phyloP scores from a whole-genome alignment of 441 rosid genomes.

The Lepidium campestre region DNA sequence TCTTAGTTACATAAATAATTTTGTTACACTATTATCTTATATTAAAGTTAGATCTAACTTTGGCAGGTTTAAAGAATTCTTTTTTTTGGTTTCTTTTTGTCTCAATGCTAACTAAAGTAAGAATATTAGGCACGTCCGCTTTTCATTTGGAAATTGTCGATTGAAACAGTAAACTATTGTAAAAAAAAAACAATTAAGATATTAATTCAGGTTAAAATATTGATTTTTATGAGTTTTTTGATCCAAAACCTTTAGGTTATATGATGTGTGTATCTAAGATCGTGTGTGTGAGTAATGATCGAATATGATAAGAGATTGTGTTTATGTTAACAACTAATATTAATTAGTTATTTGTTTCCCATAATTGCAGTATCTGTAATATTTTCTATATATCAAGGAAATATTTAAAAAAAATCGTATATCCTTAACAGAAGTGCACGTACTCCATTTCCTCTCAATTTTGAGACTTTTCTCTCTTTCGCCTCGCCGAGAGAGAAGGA shows the following conservation, averaged over 20 bases:
- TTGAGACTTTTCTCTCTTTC: not conserved
- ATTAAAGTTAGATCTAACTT: constrained; percentile 14
- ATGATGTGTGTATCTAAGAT: not conserved
- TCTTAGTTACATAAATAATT: not conserved
- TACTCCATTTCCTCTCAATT: not conserved
- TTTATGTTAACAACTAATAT: not conserved
- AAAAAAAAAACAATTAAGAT: no score
- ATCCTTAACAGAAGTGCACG: constrained; percentile 23
- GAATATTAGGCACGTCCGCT: constrained; percentile 4
- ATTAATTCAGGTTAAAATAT: no score
- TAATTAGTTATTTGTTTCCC: not conserved
- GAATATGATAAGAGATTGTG: no score
- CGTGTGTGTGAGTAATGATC: not conserved
- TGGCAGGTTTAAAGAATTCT: not conserved
- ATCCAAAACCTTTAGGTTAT: no score
- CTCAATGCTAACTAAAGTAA: constrained; percentile 6
- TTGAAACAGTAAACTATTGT: no score
- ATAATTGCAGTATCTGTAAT: not conserved
- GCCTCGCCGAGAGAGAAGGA: constrained; percentile 11
- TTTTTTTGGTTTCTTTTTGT: constrained; percentile 2
- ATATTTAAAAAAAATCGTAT: not conserved
- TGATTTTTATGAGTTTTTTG: no score
- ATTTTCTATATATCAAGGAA: not conserved
- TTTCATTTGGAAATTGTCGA: not conserved
- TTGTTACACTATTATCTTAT: not conserved